These are phyloP conservation scores for Magnusiomyces ingens DNA, from an alignment of 1,139 yeast genomes.

Conservation along the genomic window DNA sequence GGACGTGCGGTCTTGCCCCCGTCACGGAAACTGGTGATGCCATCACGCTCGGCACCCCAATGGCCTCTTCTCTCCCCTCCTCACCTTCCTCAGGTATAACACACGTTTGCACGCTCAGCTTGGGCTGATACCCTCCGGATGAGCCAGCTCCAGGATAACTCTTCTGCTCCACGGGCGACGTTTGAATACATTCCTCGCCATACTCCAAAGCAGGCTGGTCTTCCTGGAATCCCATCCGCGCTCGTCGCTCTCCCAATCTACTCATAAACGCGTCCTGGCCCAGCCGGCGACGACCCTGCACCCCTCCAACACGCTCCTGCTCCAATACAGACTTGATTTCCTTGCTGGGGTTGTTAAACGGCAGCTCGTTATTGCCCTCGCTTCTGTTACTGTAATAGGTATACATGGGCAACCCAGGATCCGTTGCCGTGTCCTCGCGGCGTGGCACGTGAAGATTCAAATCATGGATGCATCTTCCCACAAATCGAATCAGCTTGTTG, in stretches of 20 bases:
- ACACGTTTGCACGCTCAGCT: constrained; percentile 1
- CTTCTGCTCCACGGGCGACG: background rate
- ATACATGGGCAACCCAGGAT: constrained; percentile 31
- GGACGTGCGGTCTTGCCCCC: no score
- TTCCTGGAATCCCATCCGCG: constrained; percentile 4
- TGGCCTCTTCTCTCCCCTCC: constrained; percentile 12
- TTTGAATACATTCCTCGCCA: background rate
- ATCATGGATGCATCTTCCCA: constrained; percentile 35
- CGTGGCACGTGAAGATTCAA: constrained; percentile 18
- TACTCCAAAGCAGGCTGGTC: background rate
- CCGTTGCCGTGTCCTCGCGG: constrained; percentile 31
- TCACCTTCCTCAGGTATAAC: constrained; percentile 16
- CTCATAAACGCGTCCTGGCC: background rate
- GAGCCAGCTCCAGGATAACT: background rate
- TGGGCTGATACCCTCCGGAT: no score
- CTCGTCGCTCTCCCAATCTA: background rate
- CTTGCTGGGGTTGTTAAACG: background rate
- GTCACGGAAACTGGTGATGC: no score
- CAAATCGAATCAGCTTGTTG: constrained; percentile 28
- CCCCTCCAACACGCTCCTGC: background rate
- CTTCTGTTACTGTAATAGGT: background rate
- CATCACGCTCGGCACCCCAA: no score
- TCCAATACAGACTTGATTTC: background rate
- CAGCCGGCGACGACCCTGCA: background rate
- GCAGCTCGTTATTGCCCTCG: background rate